Percentiles rank a stretch among this genome's conserved stretches.
Evolutionary conservation across 2,329 filamentous ascomycete species (phyloP).

Genomic region (Microdochium nivale): DNA sequence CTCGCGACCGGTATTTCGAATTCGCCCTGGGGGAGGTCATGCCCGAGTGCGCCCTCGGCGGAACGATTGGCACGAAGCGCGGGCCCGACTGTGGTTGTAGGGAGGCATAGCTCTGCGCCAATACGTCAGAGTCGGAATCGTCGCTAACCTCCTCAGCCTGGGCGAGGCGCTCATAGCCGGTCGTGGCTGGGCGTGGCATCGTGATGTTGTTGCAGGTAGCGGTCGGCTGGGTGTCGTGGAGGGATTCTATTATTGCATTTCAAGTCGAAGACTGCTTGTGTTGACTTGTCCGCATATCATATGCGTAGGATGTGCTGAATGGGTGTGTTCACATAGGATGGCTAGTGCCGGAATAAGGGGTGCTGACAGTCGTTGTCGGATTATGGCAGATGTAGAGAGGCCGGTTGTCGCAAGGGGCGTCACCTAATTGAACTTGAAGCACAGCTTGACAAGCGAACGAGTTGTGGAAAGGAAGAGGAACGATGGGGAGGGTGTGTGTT

Average conservation of each 20-base stretch:
- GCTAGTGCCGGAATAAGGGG: too few species aligned
- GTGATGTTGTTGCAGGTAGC: constrained; percentile 10
- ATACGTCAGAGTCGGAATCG: constrained; percentile 59
- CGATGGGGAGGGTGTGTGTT: too few species aligned
- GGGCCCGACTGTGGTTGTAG: constrained; percentile 46
- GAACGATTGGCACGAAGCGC: constrained; percentile 55
- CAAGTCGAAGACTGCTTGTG: too few species aligned
- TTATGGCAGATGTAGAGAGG: background rate
- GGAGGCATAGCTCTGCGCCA: constrained; percentile 42
- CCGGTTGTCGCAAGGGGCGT: background rate
- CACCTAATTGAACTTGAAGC: background rate
- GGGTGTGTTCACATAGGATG: too few species aligned
- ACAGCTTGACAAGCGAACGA: background rate
- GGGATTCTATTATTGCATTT: too few species aligned
- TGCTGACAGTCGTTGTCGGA: too few species aligned
- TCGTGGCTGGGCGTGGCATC: constrained; percentile 67
- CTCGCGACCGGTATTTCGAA: constrained; percentile 30
- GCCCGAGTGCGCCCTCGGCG: constrained; percentile 51
- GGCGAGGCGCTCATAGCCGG: constrained; percentile 76
- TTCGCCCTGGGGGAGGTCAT: constrained; percentile 47
- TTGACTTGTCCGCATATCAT: too few species aligned
- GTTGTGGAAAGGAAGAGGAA: background rate
- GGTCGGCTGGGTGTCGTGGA: too few species aligned
- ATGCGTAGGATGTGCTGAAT: too few species aligned
- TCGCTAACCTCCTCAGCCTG: constrained; percentile 72